Percentiles rank a stretch among this genome's conserved stretches.
phyloP scores from a whole-genome alignment of 768 basidiomycete genomes.

The Agaricus blazei region DNA sequence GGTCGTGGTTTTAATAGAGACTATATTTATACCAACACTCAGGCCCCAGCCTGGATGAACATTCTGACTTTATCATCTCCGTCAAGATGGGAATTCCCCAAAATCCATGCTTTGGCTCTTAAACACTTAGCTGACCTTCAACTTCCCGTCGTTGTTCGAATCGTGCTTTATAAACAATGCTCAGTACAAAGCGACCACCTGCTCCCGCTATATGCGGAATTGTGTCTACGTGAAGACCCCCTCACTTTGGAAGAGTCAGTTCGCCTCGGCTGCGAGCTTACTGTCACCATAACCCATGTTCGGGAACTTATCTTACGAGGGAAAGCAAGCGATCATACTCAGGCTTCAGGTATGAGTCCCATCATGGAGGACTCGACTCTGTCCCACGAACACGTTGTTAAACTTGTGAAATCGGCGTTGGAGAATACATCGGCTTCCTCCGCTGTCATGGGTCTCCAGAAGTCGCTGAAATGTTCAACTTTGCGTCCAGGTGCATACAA shows the following conservation, averaged over 20 bases:
- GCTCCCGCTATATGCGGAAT: slow-evolving; percentile 44
- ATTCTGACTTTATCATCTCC: slow-evolving; percentile 2
- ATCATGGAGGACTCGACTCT: neutral
- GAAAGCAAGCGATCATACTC: neutral
- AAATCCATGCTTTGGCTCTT: slow-evolving; percentile 47
- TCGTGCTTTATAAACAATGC: slow-evolving; percentile 50
- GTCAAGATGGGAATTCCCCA: slow-evolving; percentile 45
- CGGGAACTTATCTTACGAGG: slow-evolving; percentile 1
- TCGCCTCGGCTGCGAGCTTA: slow-evolving; percentile 49
- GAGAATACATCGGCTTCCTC: neutral
- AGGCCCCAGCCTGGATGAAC: slow-evolving; percentile 12
- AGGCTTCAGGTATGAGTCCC: neutral
- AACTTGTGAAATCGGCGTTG: slow-evolving; percentile 1
- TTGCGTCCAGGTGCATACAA: neutral
- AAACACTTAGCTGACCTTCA: slow-evolving; percentile 42
- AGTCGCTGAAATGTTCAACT: neutral
- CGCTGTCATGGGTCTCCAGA: neutral
- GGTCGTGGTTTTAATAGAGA: neutral
- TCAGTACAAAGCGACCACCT: slow-evolving; percentile 43
- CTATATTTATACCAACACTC: slow-evolving; percentile 12
- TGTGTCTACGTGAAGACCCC: slow-evolving; percentile 48
- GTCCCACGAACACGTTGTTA: neutral
- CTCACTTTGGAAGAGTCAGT: slow-evolving; percentile 49
- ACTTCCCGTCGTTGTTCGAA: slow-evolving; percentile 45
- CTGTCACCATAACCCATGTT: slow-evolving; percentile 20